Base-by-base conservation (phyloP, 352 stramenopile species). In the Phytophthora lateralis region DNA sequence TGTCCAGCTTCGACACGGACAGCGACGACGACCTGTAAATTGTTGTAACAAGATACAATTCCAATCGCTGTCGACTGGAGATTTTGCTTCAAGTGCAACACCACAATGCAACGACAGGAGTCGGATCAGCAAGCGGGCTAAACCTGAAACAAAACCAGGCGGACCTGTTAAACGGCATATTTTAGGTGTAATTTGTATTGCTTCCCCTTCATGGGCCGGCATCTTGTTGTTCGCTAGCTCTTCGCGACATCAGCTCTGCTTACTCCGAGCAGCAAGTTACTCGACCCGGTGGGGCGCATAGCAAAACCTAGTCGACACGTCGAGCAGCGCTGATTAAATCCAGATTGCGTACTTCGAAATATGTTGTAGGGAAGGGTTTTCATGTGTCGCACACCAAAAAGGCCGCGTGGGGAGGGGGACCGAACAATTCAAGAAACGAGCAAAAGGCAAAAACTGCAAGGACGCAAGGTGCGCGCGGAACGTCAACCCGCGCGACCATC, bases 1-100 rank as follows among this genome's bases (percentile, higher is more conserved):
- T 80, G 14, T 75, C 80, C 32, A 78, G 63, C 52, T 80, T 82
- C 48, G 64, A 80, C 51, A 71, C 63, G 17, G 75, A 79, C 35
- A 76, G 71, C 24, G 69, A 75, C 38, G 62, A 71, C 17, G 70
- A 73, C 27, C 12, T 75, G 66, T 73, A 57, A 66, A 10, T 21
- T 18, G n/a, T 0, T 18, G 4, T 18, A 41, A 41, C 15, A 9
- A 9, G 5, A 17, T 41, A 18, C 35, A 7, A 41, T 41, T n/a
- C 8, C 8, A n/a, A n/a, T 30, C 21, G 29, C 29, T 37, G 30
- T 37, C 30, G 30, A 37, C 30, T 37, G 30, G 30, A 37, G 30
- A 38, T 38, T 38, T 38, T 38, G 32, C 32, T 38, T 38, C 32
- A 38, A 38, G 10, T 38, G 32, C 26, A 4, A 30, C 26, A 30